phyloP scores from a whole-genome alignment of 768 basidiomycete species.

The Gymnopilus junonius region DNA sequence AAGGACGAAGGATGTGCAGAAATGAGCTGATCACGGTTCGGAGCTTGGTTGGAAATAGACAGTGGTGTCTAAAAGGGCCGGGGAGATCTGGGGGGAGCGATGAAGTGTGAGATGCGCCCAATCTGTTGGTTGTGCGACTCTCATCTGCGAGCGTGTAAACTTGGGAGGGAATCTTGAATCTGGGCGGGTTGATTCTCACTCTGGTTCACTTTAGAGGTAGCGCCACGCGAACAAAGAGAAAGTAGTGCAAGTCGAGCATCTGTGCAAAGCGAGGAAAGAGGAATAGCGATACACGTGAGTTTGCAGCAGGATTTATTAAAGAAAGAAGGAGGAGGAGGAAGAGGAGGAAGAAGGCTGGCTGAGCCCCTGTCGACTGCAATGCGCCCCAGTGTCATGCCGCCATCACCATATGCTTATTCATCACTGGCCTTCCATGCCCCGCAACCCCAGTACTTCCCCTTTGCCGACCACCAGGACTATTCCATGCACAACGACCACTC shows the following conservation, averaged over 20 bases:
- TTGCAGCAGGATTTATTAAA: conserved; percentile 8
- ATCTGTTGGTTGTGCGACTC: neutral
- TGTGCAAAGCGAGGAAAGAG: neutral
- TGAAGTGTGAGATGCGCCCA: conserved; percentile 4
- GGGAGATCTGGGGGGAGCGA: neutral
- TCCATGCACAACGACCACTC: conserved; percentile 48
- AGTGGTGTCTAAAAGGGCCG: neutral
- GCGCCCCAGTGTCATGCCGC: conserved; percentile 30
- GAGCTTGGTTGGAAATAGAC: neutral
- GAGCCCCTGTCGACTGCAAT: no score
- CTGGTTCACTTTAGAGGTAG: conserved; percentile 16
- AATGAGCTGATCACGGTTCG: neutral
- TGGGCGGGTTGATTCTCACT: conserved; percentile 19
- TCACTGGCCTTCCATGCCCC: conserved; percentile 34
- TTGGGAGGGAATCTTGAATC: conserved; percentile 15
- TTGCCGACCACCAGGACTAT: conserved; percentile 35
- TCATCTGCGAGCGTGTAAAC: conserved; percentile 16
- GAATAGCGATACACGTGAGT: conserved; percentile 30
- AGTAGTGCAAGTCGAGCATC: no score
- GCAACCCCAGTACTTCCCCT: conserved; percentile 32
- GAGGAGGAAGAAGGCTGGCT: neutral
- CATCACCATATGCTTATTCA: conserved; percentile 39
- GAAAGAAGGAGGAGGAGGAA: conserved; percentile 15
- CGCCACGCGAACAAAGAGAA: conserved; percentile 28
- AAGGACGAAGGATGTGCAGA: neutral